These are phyloP conservation scores for Plicaturopsis crispa DNA, from an alignment of 768 basidiomycete species.

Conservation along the genomic window DNA sequence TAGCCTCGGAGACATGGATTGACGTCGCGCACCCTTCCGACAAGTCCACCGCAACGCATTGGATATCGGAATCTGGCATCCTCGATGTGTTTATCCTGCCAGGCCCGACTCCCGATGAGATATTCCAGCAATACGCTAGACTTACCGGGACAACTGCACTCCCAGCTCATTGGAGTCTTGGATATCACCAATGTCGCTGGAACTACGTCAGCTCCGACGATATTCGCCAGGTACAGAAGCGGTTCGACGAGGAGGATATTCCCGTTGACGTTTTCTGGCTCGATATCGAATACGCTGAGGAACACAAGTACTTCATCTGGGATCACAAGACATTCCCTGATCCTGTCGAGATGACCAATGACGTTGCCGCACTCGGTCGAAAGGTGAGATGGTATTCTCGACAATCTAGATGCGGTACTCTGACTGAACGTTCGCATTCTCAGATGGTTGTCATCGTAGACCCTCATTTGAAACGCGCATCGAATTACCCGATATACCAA, in stretches of 20 bases:
- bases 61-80: conserved; percentile 97
- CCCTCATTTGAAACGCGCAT: conserved; percentile 85
- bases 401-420: background rate
- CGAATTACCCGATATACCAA: conserved; percentile 76
- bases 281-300: conserved; percentile 91
- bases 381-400: conserved; percentile 45
- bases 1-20: conserved; percentile 92
- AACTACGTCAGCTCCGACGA: conserved; percentile 92
- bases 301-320: conserved; percentile 98
- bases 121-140: conserved; percentile 79
- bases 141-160: conserved; percentile 83
- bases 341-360: conserved; percentile 88
- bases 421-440: conserved; percentile 3
- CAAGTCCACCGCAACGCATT: conserved; percentile 81
- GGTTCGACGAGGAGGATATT: conserved; percentile 92
- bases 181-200: conserved; percentile 98
- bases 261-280: conserved; percentile 97
- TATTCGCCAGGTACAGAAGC: conserved; percentile 72
- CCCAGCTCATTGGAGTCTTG: conserved; percentile 88
- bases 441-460: conserved; percentile 99
- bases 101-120: conserved; percentile 74
- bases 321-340: conserved; percentile 88
- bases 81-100: conserved; percentile 92
- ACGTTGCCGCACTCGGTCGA: conserved; percentile 76
- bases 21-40: conserved; percentile 70